Conservation (phyloP, 352 stramenopile species). For the Pythium pyrilobum region DNA sequence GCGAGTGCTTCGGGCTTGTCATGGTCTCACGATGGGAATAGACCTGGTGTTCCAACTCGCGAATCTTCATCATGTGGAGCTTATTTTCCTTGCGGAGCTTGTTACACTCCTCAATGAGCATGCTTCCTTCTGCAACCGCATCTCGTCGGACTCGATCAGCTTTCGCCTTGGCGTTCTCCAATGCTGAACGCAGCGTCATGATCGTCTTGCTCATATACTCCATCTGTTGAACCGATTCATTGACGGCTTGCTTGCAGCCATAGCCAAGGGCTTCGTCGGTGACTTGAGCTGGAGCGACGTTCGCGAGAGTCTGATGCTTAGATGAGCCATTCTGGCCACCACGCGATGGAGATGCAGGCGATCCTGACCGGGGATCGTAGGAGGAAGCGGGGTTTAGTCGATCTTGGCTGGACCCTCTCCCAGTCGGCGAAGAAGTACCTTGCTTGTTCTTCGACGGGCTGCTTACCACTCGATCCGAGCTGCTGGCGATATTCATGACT, state of each 20-base stretch:
- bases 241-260: constrained; percentile 69
- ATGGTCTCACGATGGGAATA: constrained; percentile 6
- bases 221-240: constrained; percentile 74
- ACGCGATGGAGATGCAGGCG: constrained; percentile 1
- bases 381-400: background rate
- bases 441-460: constrained; percentile 14
- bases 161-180: constrained; percentile 69
- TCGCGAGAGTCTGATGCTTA: no score
- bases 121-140: constrained; percentile 67
- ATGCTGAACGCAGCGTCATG: constrained; percentile 43
- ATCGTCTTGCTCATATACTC: constrained; percentile 80
- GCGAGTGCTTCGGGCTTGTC: constrained; percentile 5
- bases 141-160: constrained; percentile 62
- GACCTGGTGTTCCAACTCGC: constrained; percentile 48
- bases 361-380: background rate
- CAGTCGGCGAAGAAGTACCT: background rate
- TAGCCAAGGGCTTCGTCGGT: constrained; percentile 55
- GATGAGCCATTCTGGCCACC: background rate
- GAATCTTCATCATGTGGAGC: constrained; percentile 48
- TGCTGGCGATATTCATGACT: background rate
- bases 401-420: background rate
- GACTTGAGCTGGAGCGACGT: no score
- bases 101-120: constrained; percentile 81
- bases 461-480: background rate
- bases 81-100: constrained; percentile 75